A percentile compares a stretch with the other conserved stretches of the same genome.
These are phyloP conservation scores for Chenopodium berlandieri DNA, from an alignment of 148 eudicot genomes.

Conservation along the genomic window DNA sequence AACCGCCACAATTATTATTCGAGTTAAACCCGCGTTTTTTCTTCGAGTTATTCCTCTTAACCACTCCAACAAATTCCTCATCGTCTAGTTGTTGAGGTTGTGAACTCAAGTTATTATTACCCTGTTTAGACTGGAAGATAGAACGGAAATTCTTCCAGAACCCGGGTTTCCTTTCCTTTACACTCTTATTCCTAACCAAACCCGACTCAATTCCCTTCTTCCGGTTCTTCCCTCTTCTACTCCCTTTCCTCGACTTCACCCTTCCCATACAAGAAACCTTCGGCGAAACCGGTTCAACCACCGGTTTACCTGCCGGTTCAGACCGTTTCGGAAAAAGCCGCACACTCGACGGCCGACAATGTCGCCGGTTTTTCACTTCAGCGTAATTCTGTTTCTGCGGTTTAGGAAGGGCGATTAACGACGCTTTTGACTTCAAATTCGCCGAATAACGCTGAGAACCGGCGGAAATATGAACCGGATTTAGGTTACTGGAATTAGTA, in stretches of 20 bases:
- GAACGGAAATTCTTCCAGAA: constrained; percentile 38
- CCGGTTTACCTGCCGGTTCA: constrained; percentile 31
- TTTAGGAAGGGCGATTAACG: constrained; percentile 65
- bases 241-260: constrained; percentile 59
- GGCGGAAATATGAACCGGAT: constrained; percentile 24
- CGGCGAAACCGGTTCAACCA: constrained; percentile 72
- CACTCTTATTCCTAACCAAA: constrained; percentile 1
- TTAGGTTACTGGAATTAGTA: constrained; percentile 20
- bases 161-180: constrained; percentile 30
- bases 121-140: constrained; percentile 37
- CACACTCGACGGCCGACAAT: constrained; percentile 32
- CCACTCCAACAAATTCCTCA: constrained; percentile 3
- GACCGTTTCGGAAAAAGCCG: constrained; percentile 68
- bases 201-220: constrained; percentile 17
- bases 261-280: constrained; percentile 92
- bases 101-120: not conserved
- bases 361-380: constrained; percentile 38
- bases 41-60: constrained; percentile 15
- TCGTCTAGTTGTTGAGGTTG: not conserved
- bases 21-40: constrained; percentile 23
- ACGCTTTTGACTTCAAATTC: constrained; percentile 39
- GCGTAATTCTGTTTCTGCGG: constrained; percentile 52
- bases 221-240: constrained; percentile 35
- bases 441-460: constrained; percentile 52
- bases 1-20: not conserved